These are phyloP conservation scores for Cercospora canescens DNA, from an alignment of 2,329 filamentous ascomycete species.

Conservation along the genomic window DNA sequence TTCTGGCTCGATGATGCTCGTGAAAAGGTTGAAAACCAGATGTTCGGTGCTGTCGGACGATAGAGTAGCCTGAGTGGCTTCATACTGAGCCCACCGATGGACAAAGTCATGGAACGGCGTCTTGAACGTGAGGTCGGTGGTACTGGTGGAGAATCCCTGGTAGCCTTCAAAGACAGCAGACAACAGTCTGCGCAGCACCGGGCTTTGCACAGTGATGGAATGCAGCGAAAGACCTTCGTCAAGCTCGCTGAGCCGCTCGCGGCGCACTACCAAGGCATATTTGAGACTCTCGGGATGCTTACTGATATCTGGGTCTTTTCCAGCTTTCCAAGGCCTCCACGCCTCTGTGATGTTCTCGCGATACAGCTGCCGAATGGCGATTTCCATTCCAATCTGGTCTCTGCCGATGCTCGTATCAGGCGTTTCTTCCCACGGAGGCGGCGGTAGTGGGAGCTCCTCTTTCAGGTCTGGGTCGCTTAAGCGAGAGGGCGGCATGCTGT, in stretches of 20 bases:
- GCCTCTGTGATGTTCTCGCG: not conserved
- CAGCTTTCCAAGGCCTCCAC: constrained; percentile 6
- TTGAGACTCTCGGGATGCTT: constrained; percentile 19
- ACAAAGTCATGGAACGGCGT: constrained; percentile 39
- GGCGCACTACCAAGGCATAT: constrained; percentile 29
- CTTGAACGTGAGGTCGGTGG: constrained; percentile 36
- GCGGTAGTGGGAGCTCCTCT: not conserved
- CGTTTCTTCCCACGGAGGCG: not conserved
- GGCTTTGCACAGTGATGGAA: constrained; percentile 65
- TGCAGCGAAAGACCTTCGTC: constrained; percentile 50
- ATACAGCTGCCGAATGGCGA: constrained; percentile 6
- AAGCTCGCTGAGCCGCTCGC: constrained; percentile 24
- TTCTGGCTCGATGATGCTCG: constrained; percentile 25
- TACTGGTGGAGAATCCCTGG: constrained; percentile 41
- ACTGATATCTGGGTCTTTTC: constrained; percentile 1
- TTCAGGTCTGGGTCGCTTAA: not conserved
- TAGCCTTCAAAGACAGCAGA: constrained; percentile 58
- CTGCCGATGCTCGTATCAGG: not conserved
- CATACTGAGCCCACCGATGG: constrained; percentile 36
- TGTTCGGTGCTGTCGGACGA: not conserved
- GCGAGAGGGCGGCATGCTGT: not conserved
- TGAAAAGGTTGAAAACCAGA: constrained; percentile 30
- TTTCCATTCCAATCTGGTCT: not conserved
- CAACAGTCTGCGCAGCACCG: constrained; percentile 59
- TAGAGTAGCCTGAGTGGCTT: constrained; percentile 19